Base-by-base conservation (phyloP, 345 rosid genomes). In the Eucalyptus lansdowneana region DNA sequence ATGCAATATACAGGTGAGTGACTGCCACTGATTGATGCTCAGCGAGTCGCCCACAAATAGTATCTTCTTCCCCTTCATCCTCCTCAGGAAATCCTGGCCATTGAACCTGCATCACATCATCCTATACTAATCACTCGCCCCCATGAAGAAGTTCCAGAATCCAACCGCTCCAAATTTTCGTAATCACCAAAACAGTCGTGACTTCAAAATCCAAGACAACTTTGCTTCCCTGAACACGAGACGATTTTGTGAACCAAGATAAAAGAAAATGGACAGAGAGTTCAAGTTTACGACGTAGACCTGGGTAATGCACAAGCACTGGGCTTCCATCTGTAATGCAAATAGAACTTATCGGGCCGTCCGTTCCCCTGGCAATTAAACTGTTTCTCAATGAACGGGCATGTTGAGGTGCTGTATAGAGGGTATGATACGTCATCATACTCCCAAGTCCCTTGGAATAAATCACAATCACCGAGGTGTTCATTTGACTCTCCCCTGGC, bases 21-120 rank as follows among this genome's bases (percentile, higher is more conserved):
- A 96, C 86, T 95, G 91, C 97, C 98, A 96, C 91, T 96, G 97
- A 87, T 96, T 96, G 65, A 93, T 87, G 94, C 99, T 96, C 9
- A n/a, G 88, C 50, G 99, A 97, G 90, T 97, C 98, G 27, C 98
- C 99, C 4, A 96, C 96, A 50, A 95, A 94, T 88, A 96, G 88
- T 44, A 97, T 91, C 86, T 94, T 96, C 91, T 96, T 97, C 90
- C 96, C 97, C 88, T 88, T 93, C 42, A 91, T 92, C 91, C 87
- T 94, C 72, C 56, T 91, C 90, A n/a, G 67, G 86, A 96, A 92
- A 42, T 91, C 90, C 88, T 3, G 29, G 10, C 97, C 95, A 65
- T 93, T 14, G 88, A 96, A 97, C 87, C 99, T n/a, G 92, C 86
- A 90, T 89, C 76, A 40, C 15, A 31, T 53, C 27, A 49, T 76